Conservation (phyloP, 306 rosid species). For the Rubus idaeus region DNA sequence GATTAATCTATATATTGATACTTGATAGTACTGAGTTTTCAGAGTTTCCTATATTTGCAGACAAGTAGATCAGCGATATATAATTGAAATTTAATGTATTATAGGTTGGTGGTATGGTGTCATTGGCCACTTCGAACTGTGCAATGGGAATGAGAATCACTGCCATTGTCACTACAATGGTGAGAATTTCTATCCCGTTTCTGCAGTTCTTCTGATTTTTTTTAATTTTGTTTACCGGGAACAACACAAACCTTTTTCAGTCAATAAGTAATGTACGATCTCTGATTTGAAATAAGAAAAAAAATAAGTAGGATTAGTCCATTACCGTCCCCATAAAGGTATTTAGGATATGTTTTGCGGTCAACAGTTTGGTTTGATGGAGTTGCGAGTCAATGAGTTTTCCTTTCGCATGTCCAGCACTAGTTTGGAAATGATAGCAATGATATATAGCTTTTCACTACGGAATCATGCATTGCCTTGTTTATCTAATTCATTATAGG, state of each 20-base stretch:
- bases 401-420: background rate
- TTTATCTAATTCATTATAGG: background rate
- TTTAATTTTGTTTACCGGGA: background rate
- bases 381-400: background rate
- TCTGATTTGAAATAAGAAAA: background rate
- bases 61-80: slow-evolving; percentile 1
- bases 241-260: background rate
- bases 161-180: slow-evolving; percentile 69
- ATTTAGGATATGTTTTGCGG: background rate
- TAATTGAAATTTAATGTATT: slow-evolving; percentile 10
- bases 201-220: slow-evolving; percentile 3
- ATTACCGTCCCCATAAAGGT: background rate
- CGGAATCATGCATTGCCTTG: background rate
- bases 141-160: slow-evolving; percentile 48
- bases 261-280: too few relatives aligned
- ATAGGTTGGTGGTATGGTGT: slow-evolving; percentile 98
- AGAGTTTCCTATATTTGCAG: slow-evolving; percentile 1
- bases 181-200: slow-evolving; percentile 39
- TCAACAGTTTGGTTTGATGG: background rate
- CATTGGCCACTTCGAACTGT: slow-evolving; percentile 69
- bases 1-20: background rate
- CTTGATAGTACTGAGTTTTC: background rate
- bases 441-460: background rate
- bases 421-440: background rate
- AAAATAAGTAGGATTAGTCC: background rate